Conservation (phyloP, 1,284 basidiomycete species). For the Ganoderma sinense region DNA sequence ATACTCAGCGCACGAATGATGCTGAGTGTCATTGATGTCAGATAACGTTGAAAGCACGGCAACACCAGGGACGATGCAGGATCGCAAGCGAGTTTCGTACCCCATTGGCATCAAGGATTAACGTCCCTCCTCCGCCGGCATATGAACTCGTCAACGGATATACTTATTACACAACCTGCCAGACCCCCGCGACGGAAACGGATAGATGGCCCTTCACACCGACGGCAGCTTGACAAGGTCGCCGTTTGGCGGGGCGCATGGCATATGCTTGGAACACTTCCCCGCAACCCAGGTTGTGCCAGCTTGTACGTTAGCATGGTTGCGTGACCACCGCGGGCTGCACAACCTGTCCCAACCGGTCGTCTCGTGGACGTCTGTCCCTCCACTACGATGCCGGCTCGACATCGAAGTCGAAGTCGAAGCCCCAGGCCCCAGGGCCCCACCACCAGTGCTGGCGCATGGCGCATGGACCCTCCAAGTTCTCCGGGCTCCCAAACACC, state of each 20-base stretch:
- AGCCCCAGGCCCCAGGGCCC: background rate
- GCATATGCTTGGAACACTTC: background rate
- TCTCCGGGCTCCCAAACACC: background rate
- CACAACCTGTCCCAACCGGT: background rate
- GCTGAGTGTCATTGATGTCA: background rate
- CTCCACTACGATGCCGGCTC: background rate
- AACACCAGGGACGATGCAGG: background rate
- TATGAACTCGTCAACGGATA: background rate
- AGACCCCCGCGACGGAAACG: background rate
- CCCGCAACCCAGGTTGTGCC: background rate
- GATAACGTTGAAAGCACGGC: background rate
- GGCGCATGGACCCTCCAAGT: background rate
- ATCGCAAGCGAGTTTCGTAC: background rate
- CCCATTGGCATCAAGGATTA: background rate
- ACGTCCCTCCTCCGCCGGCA: conserved; percentile 1
- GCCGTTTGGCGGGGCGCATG: background rate
- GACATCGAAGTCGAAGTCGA: background rate
- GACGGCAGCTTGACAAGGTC: background rate
- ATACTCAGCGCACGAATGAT: background rate
- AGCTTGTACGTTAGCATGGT: background rate
- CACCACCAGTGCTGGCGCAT: background rate
- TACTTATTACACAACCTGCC: background rate
- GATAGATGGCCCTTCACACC: background rate
- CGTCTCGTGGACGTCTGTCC: background rate
- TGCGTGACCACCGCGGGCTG: background rate